Evolutionary conservation across 1,139 yeast genomes (phyloP).

Genomic region (Suhomyces yuchorum): DNA sequence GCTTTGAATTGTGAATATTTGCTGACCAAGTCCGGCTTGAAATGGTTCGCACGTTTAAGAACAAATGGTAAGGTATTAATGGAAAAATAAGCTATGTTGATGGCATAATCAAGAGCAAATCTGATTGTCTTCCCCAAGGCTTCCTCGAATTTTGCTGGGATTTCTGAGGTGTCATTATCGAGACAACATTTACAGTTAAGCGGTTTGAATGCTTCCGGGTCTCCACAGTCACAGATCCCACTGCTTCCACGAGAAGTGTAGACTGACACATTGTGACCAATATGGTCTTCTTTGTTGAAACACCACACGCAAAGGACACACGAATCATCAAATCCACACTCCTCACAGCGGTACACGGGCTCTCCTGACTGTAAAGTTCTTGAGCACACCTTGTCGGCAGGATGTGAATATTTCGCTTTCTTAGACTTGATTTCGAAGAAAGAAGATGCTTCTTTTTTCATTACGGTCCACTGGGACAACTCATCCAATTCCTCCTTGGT

Average conservation of each 20-base stretch:
- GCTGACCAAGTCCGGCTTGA: conserved; percentile 31
- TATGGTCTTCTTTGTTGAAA: conserved; percentile 67
- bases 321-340: conserved; percentile 72
- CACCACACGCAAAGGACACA: conserved; percentile 75
- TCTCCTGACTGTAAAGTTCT: conserved; percentile 59
- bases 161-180: neutral
- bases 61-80: conserved; percentile 39
- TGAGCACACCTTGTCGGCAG: conserved; percentile 62
- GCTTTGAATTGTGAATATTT: conserved; percentile 33
- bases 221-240: conserved; percentile 93
- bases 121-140: conserved; percentile 35
- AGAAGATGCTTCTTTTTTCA: neutral
- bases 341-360: conserved; percentile 63
- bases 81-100: conserved; percentile 47
- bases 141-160: conserved; percentile 14
- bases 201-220: conserved; percentile 72
- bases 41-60: neutral
- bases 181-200: conserved; percentile 51
- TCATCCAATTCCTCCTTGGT: neutral
- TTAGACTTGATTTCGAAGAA: neutral
- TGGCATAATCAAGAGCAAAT: conserved; percentile 48
- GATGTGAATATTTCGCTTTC: conserved; percentile 25
- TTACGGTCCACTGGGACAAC: neutral
- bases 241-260: conserved; percentile 53
- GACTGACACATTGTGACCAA: conserved; percentile 60